Evolutionary conservation across 2,329 filamentous ascomycete genomes (phyloP).

Genomic region (Periconia sp.): DNA sequence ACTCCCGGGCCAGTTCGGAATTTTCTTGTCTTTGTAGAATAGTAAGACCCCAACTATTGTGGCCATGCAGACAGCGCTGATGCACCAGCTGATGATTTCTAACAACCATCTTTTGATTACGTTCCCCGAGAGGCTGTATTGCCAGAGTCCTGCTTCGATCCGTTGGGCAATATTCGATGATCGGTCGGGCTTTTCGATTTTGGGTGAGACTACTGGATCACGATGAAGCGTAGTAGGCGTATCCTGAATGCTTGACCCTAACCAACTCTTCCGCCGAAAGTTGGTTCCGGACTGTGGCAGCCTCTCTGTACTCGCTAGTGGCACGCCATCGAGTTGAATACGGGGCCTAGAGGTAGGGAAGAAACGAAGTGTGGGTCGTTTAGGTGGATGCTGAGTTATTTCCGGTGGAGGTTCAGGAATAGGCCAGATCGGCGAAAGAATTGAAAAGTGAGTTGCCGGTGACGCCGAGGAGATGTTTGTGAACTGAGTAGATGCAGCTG

Average conservation of each 20-base stretch:
- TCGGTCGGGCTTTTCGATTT: not conserved
- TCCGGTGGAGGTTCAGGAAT: conserved; percentile 27
- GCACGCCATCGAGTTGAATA: conserved; percentile 16
- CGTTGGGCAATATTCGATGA: conserved; percentile 27
- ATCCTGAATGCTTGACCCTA: conserved; percentile 6
- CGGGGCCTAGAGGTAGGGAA: conserved; percentile 20
- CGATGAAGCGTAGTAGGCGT: not conserved
- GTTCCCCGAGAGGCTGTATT: conserved; percentile 22
- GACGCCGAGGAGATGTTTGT: conserved; percentile 5
- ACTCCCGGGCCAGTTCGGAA: conserved; percentile 14
- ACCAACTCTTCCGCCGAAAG: not conserved
- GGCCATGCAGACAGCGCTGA: conserved; percentile 34
- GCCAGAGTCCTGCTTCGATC: conserved; percentile 25
- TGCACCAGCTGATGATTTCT: conserved; percentile 30
- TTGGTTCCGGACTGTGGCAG: conserved; percentile 1
- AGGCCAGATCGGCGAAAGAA: conserved; percentile 24
- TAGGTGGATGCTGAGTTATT: conserved; percentile 7
- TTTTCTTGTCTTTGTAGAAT: conserved; percentile 8
- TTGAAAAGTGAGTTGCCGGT: conserved; percentile 8
- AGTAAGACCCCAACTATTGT: conserved; percentile 22
- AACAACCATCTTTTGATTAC: conserved; percentile 31
- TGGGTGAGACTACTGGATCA: not conserved
- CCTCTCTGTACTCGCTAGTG: conserved; percentile 5
- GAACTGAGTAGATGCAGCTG: conserved; percentile 6
- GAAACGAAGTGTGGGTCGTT: conserved; percentile 21